phyloP scores from a whole-genome alignment of 352 stramenopile genomes.

The Pythium graminicola region DNA sequence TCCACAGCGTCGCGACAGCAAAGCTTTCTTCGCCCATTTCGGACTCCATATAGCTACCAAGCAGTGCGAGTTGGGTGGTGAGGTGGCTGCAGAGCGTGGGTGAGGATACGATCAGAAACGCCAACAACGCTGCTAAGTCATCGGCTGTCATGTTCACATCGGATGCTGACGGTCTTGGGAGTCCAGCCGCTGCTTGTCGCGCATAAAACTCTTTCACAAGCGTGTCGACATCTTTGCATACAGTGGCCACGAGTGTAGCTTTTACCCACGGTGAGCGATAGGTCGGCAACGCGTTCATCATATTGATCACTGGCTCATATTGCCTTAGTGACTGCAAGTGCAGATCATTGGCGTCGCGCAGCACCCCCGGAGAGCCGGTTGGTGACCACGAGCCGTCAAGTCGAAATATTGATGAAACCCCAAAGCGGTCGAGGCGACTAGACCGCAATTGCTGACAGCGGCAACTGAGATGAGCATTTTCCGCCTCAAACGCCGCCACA shows the following conservation, averaged over 20 bases:
- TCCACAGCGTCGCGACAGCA: slow-evolving; percentile 41
- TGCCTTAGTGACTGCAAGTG: slow-evolving; percentile 27
- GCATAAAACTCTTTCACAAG: slow-evolving; percentile 43
- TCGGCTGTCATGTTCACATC: slow-evolving; percentile 41
- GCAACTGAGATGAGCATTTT: slow-evolving; percentile 39
- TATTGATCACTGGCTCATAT: slow-evolving; percentile 34
- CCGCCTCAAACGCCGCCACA: slow-evolving; percentile 37
- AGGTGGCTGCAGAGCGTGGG: slow-evolving; percentile 38
- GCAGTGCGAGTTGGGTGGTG: slow-evolving; percentile 52
- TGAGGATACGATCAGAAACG: slow-evolving; percentile 46
- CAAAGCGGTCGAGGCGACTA: slow-evolving; percentile 31
- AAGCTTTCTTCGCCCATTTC: slow-evolving; percentile 42
- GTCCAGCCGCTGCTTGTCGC: background rate
- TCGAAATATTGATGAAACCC: slow-evolving; percentile 38
- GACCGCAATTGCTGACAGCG: slow-evolving; percentile 25
- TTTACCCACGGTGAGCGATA: slow-evolving; percentile 55
- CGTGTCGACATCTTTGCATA: slow-evolving; percentile 42
- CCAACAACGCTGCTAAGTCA: slow-evolving; percentile 42
- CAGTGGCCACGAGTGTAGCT: slow-evolving; percentile 31
- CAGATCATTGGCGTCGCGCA: slow-evolving; percentile 23
- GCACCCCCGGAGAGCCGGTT: too few species aligned
- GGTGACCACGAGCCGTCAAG: slow-evolving; percentile 40
- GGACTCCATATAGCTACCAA: slow-evolving; percentile 45
- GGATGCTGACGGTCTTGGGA: slow-evolving; percentile 9
- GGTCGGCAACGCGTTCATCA: slow-evolving; percentile 37